A percentile compares a stretch with the other conserved stretches of the same genome.
Evolutionary conservation across 345 rosid genomes (phyloP).

Genomic region (Sisymbrium irio): DNA sequence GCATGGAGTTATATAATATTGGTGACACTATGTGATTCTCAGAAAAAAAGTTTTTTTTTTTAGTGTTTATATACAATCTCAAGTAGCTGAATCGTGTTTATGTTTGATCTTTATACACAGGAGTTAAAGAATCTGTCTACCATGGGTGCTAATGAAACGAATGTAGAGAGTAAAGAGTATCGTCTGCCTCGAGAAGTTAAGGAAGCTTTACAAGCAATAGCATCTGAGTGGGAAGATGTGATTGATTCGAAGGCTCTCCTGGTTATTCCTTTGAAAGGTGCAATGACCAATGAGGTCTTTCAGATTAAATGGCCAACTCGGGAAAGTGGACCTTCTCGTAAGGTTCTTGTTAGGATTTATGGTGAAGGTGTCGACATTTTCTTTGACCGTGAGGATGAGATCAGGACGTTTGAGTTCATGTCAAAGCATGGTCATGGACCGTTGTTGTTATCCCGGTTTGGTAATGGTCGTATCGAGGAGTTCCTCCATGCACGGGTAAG

Average conservation of each 20-base stretch:
- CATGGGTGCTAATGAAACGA: slow-evolving; percentile 28
- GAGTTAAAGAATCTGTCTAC: neutral
- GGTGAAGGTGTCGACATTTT: slow-evolving; percentile 91
- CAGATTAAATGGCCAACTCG: slow-evolving; percentile 82
- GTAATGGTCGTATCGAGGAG: slow-evolving; percentile 83
- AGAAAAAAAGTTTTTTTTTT: neutral
- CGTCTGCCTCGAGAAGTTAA: slow-evolving; percentile 39
- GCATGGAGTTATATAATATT: neutral
- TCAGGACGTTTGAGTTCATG: slow-evolving; percentile 81
- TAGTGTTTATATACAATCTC: neutral
- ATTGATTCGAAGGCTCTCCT: slow-evolving; percentile 53
- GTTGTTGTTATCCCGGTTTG: slow-evolving; percentile 67
- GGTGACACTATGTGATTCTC: neutral
- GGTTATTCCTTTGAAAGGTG: slow-evolving; percentile 73
- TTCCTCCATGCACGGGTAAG: slow-evolving; percentile 87
- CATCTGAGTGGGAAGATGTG: slow-evolving; percentile 69
- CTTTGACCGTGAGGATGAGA: slow-evolving; percentile 76
- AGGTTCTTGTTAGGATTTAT: slow-evolving; percentile 77
- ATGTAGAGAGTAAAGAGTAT: slow-evolving; percentile 30
- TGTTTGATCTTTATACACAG: neutral
- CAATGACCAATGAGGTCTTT: slow-evolving; percentile 90
- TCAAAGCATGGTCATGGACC: slow-evolving; percentile 94
- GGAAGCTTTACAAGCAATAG: slow-evolving; percentile 58
- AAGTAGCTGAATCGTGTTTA: neutral
- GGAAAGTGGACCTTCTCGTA: slow-evolving; percentile 33